Evolutionary conservation across 805 yeast genomes (phyloP), one percentile per base, ranked within the genome.

Genomic region (Hanseniaspora singularis): DNA sequence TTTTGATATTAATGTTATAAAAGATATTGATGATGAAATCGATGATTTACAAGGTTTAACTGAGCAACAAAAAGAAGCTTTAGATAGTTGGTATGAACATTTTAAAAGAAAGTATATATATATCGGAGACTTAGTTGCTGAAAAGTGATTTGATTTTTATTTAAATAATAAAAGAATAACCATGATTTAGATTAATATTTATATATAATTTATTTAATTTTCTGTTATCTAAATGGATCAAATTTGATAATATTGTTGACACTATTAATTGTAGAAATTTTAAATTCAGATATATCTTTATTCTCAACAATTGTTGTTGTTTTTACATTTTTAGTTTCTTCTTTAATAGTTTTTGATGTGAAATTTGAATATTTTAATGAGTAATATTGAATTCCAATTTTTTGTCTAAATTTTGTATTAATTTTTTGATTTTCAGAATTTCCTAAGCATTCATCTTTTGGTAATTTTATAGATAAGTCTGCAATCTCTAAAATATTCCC

Each of bases 11-110:
- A 73, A 68, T 46, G 70, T 70, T 60, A 67, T 92, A 23, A 81
- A 78, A 32, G 73, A 79, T 9, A 67, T 84, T 58, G 84, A 79
- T 51, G 69, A 81, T 57, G 94, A 94, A 4, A 73, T 92, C 50
- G 98, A 92, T 57, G 65, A 66, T 5, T 69, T 92, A 49, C 57
- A 62, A 0, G 89, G 77, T 52, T 71, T 92, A 54, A 64, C 69
- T 0, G 66, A 64, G 6, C 71, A 69, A 9, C 95, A 92, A 54
- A 53, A 54, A 34, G 80, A 76, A 48, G 71, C 89, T 3, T 67
- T 94, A 54, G 74, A 81, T 52, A 82, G 80, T 38, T 92, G 98
- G 98, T 85, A 76, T 52, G 75, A 72, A 33, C 86, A 81, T 62
- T 89, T 92, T 58, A 77, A 70, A 44, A 74, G 73, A 54, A 92